A percentile compares a stretch with the other conserved stretches of the same genome.
phyloP scores from a whole-genome alignment of 1,284 basidiomycete species.

The Ganoderma sp. region DNA sequence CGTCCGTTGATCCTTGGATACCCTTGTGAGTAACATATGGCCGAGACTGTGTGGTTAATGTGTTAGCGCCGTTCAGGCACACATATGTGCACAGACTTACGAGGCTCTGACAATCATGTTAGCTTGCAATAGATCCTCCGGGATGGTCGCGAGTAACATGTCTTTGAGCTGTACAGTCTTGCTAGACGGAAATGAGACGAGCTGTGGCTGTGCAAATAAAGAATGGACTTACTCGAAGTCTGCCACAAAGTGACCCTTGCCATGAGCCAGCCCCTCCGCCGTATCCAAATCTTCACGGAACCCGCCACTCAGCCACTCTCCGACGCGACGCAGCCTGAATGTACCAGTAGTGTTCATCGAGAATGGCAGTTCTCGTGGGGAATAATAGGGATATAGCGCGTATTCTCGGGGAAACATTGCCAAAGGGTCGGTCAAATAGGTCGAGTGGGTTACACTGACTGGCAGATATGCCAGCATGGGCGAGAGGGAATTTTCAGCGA shows the following conservation, averaged over 20 bases:
- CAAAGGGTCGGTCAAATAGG: conserved; percentile 16
- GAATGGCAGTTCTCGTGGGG: conserved; percentile 56
- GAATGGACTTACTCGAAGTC: conserved; percentile 43
- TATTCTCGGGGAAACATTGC: conserved; percentile 47
- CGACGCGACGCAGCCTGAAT: conserved; percentile 65
- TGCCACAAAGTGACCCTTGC: conserved; percentile 42
- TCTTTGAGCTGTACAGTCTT: conserved; percentile 28
- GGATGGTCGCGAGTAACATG: conserved; percentile 24
- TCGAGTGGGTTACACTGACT: conserved; percentile 34
- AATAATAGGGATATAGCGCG: conserved; percentile 68
- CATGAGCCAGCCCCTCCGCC: conserved; percentile 47
- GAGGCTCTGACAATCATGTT: conserved; percentile 50
- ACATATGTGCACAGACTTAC: conserved; percentile 44
- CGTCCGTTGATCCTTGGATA: conserved; percentile 40
- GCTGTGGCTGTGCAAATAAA: neutral
- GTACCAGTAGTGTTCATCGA: conserved; percentile 49
- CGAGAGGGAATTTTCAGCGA: conserved; percentile 30
- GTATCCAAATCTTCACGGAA: conserved; percentile 43
- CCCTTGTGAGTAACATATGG: conserved; percentile 58
- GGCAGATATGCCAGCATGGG: conserved; percentile 49
- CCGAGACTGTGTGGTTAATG: conserved; percentile 53
- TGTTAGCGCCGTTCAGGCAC: neutral
- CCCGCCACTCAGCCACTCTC: conserved; percentile 57
- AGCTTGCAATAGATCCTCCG: neutral
- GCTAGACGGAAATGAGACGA: conserved; percentile 19